Percentiles rank a stretch among this genome's conserved stretches.
Evolutionary conservation across 208 protist species (phyloP).

Genomic region (Herpetomonas samuelpessoai): DNA sequence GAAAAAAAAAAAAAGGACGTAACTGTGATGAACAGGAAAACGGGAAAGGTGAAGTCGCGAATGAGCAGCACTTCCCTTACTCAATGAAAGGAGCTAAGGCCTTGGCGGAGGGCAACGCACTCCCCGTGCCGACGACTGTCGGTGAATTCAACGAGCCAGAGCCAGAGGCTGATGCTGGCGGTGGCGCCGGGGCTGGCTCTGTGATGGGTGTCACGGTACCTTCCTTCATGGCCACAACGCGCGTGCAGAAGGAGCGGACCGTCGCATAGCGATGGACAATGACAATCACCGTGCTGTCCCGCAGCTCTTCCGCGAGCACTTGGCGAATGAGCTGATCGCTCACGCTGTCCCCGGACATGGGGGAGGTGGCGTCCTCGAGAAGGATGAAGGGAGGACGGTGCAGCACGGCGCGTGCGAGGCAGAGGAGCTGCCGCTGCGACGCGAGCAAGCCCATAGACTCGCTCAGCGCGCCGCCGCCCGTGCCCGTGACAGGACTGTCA

Average conservation of each 20-base stretch:
- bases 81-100: slow-evolving; percentile 13
- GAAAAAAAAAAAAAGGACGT: no score
- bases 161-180: not conserved
- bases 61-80: no score
- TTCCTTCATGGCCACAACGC: slow-evolving; percentile 71
- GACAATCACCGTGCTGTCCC: slow-evolving; percentile 91
- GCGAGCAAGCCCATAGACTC: slow-evolving; percentile 63
- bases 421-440: slow-evolving; percentile 94
- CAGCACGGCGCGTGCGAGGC: slow-evolving; percentile 92
- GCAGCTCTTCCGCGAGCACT: slow-evolving; percentile 82
- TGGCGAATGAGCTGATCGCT: slow-evolving; percentile 81
- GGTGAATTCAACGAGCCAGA: no score
- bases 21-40: no score
- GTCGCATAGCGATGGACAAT: slow-evolving; percentile 96
- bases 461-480: slow-evolving; percentile 34
- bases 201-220: slow-evolving; percentile 30
- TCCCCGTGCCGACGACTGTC: not conserved
- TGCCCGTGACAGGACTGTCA: slow-evolving; percentile 34
- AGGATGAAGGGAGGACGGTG: slow-evolving; percentile 85
- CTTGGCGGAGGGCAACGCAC: not conserved
- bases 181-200: slow-evolving; percentile 2
- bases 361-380: slow-evolving; percentile 92
- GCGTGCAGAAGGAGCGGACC: slow-evolving; percentile 82
- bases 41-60: no score
- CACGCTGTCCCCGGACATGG: slow-evolving; percentile 50